Evolutionary conservation across 2,329 filamentous ascomycete species (phyloP).

Genomic region (Neofusicoccum parvum): DNA sequence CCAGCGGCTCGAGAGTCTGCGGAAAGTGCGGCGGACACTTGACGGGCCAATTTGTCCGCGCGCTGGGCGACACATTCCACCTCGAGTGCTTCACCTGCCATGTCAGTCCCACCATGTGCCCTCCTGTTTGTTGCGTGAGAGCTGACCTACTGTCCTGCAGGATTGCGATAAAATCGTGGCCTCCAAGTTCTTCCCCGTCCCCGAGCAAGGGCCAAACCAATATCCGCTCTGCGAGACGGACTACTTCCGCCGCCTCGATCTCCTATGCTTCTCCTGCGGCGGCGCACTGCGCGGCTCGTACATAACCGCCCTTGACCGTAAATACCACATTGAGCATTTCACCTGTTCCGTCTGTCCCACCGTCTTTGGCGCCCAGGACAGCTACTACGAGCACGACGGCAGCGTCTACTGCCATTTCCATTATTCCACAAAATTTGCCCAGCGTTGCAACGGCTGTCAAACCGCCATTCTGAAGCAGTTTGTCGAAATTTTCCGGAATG

Average conservation of each 20-base stretch:
- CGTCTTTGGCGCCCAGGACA: slow-evolving; percentile 97
- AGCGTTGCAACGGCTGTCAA: slow-evolving; percentile 94
- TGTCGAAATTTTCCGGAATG: slow-evolving; percentile 97
- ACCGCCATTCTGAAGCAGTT: slow-evolving; percentile 98
- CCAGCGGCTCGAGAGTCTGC: slow-evolving; percentile 50
- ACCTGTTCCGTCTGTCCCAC: slow-evolving; percentile 96
- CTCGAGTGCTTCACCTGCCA: slow-evolving; percentile 97
- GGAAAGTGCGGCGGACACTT: slow-evolving; percentile 87
- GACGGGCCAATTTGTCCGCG: slow-evolving; percentile 94
- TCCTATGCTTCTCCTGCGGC: slow-evolving; percentile 90
- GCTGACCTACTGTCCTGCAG: slow-evolving; percentile 50
- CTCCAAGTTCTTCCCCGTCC: slow-evolving; percentile 97
- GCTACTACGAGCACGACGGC: slow-evolving; percentile 97
- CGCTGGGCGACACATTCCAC: slow-evolving; percentile 91
- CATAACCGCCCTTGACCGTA: slow-evolving; percentile 94
- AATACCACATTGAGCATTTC: slow-evolving; percentile 99
- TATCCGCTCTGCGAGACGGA: slow-evolving; percentile 98
- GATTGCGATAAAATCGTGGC: slow-evolving; percentile 97
- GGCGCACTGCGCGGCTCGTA: slow-evolving; percentile 94
- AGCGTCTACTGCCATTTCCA: slow-evolving; percentile 98
- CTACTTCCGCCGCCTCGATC: slow-evolving; percentile 89
- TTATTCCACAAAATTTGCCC: slow-evolving; percentile 96
- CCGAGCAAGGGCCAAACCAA: slow-evolving; percentile 84
- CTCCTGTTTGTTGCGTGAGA: slow-evolving; percentile 17
- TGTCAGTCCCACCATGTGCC: slow-evolving; percentile 57